Evolutionary conservation across 306 rosid species (phyloP).

Genomic region (Lathyrus aphaca): DNA sequence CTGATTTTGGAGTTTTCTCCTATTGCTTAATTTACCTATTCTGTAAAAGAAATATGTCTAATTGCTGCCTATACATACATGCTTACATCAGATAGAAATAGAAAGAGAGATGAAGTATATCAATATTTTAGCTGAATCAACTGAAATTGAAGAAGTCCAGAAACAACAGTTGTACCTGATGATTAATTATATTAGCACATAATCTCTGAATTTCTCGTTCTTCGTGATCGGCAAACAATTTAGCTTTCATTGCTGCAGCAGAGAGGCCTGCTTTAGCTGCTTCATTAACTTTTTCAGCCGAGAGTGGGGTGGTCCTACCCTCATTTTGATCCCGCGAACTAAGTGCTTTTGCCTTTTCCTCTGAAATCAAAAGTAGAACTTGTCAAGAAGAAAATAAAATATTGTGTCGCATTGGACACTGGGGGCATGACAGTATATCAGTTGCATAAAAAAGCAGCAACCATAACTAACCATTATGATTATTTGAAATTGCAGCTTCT

Average conservation of each 20-base stretch:
- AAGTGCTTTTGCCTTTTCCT: conserved; percentile 59
- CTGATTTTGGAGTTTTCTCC: conserved; percentile 34
- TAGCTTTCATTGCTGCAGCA: conserved; percentile 97
- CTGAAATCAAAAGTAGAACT: conserved; percentile 49
- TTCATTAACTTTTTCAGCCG: conserved; percentile 75
- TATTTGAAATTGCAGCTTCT: conserved; percentile 60
- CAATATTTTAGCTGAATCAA: conserved; percentile 23
- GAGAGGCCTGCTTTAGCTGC: conserved; percentile 95
- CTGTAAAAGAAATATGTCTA: conserved; percentile 6
- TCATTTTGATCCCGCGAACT: conserved; percentile 66
- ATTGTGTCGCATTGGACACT: conserved; percentile 22
- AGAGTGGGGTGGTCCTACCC: conserved; percentile 60
- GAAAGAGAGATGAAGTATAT: conserved; percentile 13
- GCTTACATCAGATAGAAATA: conserved; percentile 26
- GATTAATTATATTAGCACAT: conserved; percentile 90
- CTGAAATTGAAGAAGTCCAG: background rate
- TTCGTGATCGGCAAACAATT: conserved; percentile 96
- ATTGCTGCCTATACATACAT: background rate
- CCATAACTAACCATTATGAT: conserved; percentile 65
- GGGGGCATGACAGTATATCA: conserved; percentile 21
- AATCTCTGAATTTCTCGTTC: conserved; percentile 99
- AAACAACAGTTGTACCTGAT: conserved; percentile 68
- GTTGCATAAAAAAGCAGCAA: conserved; percentile 26
- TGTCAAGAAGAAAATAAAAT: conserved; percentile 35
- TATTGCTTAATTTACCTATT: conserved; percentile 29